Evolutionary conservation across 2,329 filamentous ascomycete genomes (phyloP).

Genomic region (Emericellopsis cladophorae): DNA sequence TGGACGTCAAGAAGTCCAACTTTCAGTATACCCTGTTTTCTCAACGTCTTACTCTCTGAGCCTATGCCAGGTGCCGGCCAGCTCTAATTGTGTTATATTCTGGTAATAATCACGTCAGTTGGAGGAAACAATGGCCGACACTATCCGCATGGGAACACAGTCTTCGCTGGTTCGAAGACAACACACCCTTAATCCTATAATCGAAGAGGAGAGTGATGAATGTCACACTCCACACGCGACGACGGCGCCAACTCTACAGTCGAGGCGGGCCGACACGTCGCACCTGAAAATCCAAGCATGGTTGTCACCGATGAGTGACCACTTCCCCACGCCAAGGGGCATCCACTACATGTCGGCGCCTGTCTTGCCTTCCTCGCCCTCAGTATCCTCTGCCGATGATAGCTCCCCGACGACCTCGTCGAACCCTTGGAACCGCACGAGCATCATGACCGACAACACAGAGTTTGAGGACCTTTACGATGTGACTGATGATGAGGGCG

Average conservation of each 20-base stretch:
- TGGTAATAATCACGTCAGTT: constrained; percentile 14
- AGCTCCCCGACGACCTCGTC: constrained; percentile 42
- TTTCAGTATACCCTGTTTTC: constrained; percentile 7
- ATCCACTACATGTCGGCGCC: constrained; percentile 51
- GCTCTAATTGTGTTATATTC: constrained; percentile 8
- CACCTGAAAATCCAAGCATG: constrained; percentile 43
- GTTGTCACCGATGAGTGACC: constrained; percentile 46
- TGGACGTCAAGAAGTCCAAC: constrained; percentile 17
- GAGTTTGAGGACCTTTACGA: constrained; percentile 85
- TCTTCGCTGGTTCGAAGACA: constrained; percentile 44
- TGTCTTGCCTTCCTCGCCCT: constrained; percentile 48
- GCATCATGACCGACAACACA: constrained; percentile 50
- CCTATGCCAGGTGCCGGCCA: neutral
- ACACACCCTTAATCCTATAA: constrained; percentile 51
- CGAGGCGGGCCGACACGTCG: constrained; percentile 17
- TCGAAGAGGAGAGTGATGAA: constrained; percentile 40
- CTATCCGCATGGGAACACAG: constrained; percentile 7
- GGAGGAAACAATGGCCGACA: constrained; percentile 32
- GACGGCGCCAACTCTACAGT: constrained; percentile 7
- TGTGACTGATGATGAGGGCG: constrained; percentile 65
- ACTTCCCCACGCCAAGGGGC: constrained; percentile 63
- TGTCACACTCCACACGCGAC: constrained; percentile 10
- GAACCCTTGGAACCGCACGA: constrained; percentile 50
- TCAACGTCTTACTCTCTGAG: neutral
- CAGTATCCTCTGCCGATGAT: constrained; percentile 37